Conservation (phyloP, 805 yeast species). For the fission yeast (Schizosaccharomyces pombe) region DNA sequence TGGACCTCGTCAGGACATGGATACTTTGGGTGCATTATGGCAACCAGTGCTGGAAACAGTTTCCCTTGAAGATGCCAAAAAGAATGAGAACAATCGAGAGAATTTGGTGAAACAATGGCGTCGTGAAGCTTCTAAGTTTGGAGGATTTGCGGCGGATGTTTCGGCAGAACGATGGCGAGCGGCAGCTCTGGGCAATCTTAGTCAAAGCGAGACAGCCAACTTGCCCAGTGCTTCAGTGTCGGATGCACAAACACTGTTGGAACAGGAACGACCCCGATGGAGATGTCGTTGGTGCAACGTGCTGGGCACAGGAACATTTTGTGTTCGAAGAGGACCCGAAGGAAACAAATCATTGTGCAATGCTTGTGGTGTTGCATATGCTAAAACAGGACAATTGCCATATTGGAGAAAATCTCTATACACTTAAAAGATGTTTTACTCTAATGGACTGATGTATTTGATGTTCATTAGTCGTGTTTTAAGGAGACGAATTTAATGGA, state of each 20-base stretch:
- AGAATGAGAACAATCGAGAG: slow-evolving; percentile 84
- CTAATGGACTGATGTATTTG: neutral
- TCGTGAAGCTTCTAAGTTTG: slow-evolving; percentile 65
- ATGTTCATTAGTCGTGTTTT: too few species aligned
- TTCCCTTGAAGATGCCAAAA: slow-evolving; percentile 77
- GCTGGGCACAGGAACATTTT: slow-evolving; percentile 4
- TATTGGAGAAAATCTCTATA: slow-evolving; percentile 2
- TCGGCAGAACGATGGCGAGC: slow-evolving; percentile 16
- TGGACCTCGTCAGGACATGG: slow-evolving; percentile 51
- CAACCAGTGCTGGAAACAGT: slow-evolving; percentile 59
- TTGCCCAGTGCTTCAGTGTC: slow-evolving; percentile 1
- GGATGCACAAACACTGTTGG: slow-evolving; percentile 2
- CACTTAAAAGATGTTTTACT: neutral
- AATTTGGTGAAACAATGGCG: slow-evolving; percentile 76
- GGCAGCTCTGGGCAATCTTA: slow-evolving; percentile 5
- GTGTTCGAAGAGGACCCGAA: slow-evolving; percentile 2
- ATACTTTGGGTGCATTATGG: slow-evolving; percentile 61
- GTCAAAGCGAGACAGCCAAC: neutral
- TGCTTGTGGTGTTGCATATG: slow-evolving; percentile 4
- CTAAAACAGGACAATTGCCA: neutral
- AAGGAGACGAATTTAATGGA: too few species aligned
- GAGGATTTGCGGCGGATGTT: slow-evolving; percentile 23
- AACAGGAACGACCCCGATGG: slow-evolving; percentile 4
- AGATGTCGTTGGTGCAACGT: slow-evolving; percentile 3
- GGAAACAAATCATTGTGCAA: slow-evolving; percentile 4